Conservation (phyloP, 441 rosid genomes). For the Populus tomentosa region DNA sequence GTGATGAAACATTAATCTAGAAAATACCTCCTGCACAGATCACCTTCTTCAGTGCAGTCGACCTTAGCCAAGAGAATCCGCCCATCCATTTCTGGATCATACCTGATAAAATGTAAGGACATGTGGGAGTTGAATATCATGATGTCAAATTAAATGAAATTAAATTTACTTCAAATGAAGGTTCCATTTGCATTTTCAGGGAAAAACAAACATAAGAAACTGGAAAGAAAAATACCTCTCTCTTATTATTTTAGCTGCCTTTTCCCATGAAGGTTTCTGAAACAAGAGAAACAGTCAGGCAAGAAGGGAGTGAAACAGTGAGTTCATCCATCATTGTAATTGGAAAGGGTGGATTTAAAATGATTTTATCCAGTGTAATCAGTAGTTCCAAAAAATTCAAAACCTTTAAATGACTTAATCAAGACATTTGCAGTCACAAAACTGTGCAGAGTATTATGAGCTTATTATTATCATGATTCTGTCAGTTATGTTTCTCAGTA, state of each 20-base stretch:
- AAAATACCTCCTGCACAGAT: constrained; percentile 75
- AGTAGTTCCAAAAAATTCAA: neutral
- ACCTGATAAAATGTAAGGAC: constrained; percentile 40
- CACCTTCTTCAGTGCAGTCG: constrained; percentile 76
- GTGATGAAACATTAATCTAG: constrained; percentile 11
- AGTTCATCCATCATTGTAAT: constrained; percentile 1
- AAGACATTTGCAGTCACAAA: neutral
- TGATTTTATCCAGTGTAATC: neutral
- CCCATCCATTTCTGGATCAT: constrained; percentile 89
- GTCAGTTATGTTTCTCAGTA: neutral
- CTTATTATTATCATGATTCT: neutral
- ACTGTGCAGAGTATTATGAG: neutral
- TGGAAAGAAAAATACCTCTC: constrained; percentile 51
- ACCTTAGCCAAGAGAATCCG: constrained; percentile 88
- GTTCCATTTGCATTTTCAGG: neutral
- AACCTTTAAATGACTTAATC: neutral
- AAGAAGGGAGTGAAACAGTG: constrained; percentile 4
- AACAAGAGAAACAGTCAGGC: constrained; percentile 16
- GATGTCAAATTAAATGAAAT: neutral
- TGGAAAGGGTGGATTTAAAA: neutral
- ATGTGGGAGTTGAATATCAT: neutral
- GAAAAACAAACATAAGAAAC: neutral
- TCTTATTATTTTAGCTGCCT: constrained; percentile 70
- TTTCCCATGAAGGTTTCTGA: constrained; percentile 99
- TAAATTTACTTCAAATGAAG: neutral